A percentile compares a stretch with the other conserved stretches of the same genome.
phyloP scores from a whole-genome alignment of 129 eudicot genomes.

The Pulicaria dysenterica region DNA sequence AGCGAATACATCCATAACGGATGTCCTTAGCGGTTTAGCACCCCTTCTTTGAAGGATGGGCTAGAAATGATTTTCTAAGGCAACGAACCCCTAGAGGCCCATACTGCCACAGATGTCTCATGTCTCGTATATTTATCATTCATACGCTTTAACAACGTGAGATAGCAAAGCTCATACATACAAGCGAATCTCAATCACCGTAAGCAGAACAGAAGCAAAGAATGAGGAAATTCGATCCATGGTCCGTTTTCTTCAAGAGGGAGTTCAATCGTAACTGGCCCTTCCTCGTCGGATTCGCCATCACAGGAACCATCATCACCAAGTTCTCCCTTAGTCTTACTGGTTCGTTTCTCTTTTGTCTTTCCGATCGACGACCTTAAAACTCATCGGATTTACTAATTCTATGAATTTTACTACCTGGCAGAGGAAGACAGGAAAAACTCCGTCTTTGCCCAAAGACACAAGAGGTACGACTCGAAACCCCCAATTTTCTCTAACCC shows the following conservation, averaged over 20 bases:
- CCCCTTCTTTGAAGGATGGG: too few relatives aligned
- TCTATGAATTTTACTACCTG: neutral
- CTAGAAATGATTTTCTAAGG: too few relatives aligned
- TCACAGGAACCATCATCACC: conserved; percentile 72
- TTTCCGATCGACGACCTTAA: neutral
- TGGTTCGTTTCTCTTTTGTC: conserved; percentile 33
- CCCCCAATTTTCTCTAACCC: conserved; percentile 19
- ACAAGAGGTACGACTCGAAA: conserved; percentile 41
- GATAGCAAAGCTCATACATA: too few relatives aligned
- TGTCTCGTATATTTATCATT: neutral
- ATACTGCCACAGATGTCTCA: neutral
- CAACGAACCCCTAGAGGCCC: too few relatives aligned
- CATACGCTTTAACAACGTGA: neutral
- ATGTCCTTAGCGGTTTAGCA: too few relatives aligned
- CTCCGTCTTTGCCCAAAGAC: conserved; percentile 70
- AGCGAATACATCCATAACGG: too few relatives aligned
- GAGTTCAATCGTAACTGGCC: conserved; percentile 59
- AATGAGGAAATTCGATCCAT: conserved; percentile 55
- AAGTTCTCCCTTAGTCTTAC: conserved; percentile 71
- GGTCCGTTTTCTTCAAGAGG: conserved; percentile 50
- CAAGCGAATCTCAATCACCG: too few relatives aligned
- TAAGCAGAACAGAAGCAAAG: neutral
- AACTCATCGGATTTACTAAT: neutral
- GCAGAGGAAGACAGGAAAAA: conserved; percentile 81
- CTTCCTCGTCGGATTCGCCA: conserved; percentile 66